Evolutionary conservation across 805 yeast species (phyloP).

Genomic region (Komagataella pastoris): DNA sequence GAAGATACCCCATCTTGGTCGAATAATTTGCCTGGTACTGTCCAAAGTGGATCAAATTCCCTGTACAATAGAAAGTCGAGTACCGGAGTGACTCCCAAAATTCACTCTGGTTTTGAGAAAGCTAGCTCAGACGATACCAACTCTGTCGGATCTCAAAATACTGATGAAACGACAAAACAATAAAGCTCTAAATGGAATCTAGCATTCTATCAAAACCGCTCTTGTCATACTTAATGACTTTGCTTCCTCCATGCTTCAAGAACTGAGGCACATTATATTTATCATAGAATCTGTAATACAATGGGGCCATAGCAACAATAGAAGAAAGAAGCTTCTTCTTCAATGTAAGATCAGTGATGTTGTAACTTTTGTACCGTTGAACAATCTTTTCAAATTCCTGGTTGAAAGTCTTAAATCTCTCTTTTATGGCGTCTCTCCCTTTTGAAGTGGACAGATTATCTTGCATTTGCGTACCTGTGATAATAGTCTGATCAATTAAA

Average conservation of each 20-base stretch:
- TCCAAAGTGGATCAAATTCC: constrained; percentile 3
- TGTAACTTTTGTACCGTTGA: constrained; percentile 48
- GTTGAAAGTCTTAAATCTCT: constrained; percentile 73
- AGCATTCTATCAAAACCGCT: constrained; percentile 23
- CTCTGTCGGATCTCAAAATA: neutral
- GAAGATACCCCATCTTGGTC: neutral
- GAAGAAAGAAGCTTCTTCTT: constrained; percentile 56
- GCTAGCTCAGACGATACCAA: neutral
- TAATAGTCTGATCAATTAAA: constrained; percentile 70
- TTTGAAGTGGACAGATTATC: constrained; percentile 34
- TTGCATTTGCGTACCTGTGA: constrained; percentile 33
- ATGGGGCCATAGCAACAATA: constrained; percentile 66
- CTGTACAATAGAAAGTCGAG: constrained; percentile 5
- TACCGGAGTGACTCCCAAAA: neutral
- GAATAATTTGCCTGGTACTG: neutral
- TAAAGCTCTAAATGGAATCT: neutral
- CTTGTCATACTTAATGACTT: constrained; percentile 57
- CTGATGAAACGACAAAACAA: neutral
- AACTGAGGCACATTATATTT: constrained; percentile 60
- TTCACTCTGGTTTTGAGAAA: neutral
- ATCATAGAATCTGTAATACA: constrained; percentile 76
- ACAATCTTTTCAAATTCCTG: constrained; percentile 70
- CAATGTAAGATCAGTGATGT: constrained; percentile 53
- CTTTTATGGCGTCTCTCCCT: constrained; percentile 74
- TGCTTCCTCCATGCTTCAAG: constrained; percentile 47